Conservation (phyloP, 1,139 yeast species). For the Sugiyamaella pinicola region DNA sequence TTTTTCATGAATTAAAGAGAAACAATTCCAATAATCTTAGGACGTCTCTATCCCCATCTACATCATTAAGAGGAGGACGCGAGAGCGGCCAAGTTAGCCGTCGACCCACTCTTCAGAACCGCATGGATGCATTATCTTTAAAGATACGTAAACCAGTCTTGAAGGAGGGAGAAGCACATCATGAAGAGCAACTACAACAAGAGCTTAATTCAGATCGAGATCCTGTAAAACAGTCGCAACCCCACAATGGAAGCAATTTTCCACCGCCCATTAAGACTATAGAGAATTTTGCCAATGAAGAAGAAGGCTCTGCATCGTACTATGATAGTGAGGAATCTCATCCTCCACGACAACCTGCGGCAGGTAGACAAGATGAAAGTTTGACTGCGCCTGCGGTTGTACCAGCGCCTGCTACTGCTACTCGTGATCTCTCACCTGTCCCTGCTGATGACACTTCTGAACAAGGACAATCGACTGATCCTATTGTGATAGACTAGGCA, state of each 20-base stretch:
- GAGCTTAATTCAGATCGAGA: no score
- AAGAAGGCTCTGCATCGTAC: background rate
- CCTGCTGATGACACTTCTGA: no score
- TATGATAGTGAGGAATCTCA: constrained; percentile 1
- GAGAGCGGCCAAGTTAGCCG: constrained; percentile 17
- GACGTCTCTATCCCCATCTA: constrained; percentile 9
- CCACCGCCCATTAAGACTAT: constrained; percentile 6
- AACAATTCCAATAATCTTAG: constrained; percentile 29
- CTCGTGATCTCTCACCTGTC: no score
- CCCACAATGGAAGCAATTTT: background rate
- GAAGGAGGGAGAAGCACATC: background rate
- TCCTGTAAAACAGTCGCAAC: no score
- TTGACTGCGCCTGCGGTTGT: constrained; percentile 15
- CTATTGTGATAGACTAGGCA: constrained; percentile 23
- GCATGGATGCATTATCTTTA: constrained; percentile 34
- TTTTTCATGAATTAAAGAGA: constrained; percentile 54
- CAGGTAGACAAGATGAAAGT: constrained; percentile 19
- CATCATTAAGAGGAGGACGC: constrained; percentile 1
- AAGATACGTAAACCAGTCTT: constrained; percentile 28
- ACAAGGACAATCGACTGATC: constrained; percentile 12
- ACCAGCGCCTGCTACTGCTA: no score
- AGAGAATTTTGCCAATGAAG: background rate
- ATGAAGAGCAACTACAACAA: background rate
- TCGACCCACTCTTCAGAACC: constrained; percentile 33
- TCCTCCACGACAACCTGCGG: constrained; percentile 8